Conservation (phyloP, 2,329 filamentous ascomycete species). For the Aspergillus floridensis region DNA sequence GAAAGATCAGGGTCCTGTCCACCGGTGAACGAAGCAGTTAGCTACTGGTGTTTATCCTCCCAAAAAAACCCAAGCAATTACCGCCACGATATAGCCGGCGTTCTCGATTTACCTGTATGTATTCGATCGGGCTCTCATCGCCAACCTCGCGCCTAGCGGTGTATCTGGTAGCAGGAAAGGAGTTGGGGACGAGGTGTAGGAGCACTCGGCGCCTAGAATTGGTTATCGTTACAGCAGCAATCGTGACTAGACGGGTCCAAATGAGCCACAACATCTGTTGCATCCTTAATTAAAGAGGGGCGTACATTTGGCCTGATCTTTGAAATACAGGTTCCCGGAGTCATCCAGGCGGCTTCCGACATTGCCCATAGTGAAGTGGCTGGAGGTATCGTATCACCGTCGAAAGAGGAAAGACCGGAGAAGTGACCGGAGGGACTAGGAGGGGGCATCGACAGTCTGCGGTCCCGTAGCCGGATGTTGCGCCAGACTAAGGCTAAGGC, state of each 20-base stretch:
- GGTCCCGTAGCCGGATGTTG: constrained; percentile 25
- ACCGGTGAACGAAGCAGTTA: constrained; percentile 21
- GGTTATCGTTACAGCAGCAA: constrained; percentile 78
- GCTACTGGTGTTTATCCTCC: neutral
- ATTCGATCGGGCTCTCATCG: constrained; percentile 79
- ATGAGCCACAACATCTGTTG: neutral
- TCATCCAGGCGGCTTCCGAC: constrained; percentile 87
- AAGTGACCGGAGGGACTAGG: constrained; percentile 26
- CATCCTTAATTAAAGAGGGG: neutral
- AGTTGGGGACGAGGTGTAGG: constrained; percentile 77
- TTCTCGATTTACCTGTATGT: constrained; percentile 68
- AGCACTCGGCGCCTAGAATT: constrained; percentile 76
- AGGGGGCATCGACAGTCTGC: constrained; percentile 35
- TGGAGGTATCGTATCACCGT: constrained; percentile 27
- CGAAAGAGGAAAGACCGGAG: constrained; percentile 25
- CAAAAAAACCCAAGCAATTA: neutral
- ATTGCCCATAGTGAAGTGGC: constrained; percentile 72
- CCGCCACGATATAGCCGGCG: neutral
- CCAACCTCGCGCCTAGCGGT: constrained; percentile 67
- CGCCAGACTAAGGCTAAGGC: constrained; percentile 4
- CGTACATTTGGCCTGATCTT: constrained; percentile 86
- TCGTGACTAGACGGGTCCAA: constrained; percentile 62
- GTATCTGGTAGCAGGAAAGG: constrained; percentile 79
- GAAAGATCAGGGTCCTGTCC: constrained; percentile 71
- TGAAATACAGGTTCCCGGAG: constrained; percentile 71